Conservation (phyloP, 2,329 filamentous ascomycete species). For the Fusarium denticulatum region DNA sequence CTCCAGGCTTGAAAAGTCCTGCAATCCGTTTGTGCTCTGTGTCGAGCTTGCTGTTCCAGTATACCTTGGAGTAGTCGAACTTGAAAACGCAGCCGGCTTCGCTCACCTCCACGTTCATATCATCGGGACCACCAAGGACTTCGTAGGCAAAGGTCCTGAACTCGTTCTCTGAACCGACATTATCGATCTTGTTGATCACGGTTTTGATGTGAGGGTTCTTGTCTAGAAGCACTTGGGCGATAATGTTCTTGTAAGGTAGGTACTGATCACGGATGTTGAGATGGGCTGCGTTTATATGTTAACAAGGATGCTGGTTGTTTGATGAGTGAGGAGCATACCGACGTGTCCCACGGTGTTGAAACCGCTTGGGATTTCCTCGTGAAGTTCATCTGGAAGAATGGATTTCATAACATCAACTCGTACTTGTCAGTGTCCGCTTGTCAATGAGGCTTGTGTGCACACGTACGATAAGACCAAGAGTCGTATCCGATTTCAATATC, state of each 20-base stretch:
- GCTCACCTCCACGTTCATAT: slow-evolving; percentile 83
- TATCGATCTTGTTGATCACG: slow-evolving; percentile 95
- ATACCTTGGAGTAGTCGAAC: slow-evolving; percentile 96
- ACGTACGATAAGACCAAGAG: slow-evolving; percentile 83
- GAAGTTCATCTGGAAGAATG: slow-evolving; percentile 81
- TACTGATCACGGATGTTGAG: slow-evolving; percentile 88
- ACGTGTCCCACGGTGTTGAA: slow-evolving; percentile 93
- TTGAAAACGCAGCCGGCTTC: slow-evolving; percentile 87
- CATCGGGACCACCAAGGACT: slow-evolving; percentile 81
- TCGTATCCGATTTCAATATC: slow-evolving; percentile 81
- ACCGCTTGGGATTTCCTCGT: slow-evolving; percentile 83
- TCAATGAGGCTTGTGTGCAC: not conserved
- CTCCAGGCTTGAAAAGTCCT: slow-evolving; percentile 78
- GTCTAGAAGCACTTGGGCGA: slow-evolving; percentile 86
- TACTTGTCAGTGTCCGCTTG: slow-evolving; percentile 28
- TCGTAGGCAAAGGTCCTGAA: slow-evolving; percentile 96
- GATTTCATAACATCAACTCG: slow-evolving; percentile 83
- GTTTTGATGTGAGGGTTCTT: slow-evolving; percentile 86
- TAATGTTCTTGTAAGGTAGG: slow-evolving; percentile 84
- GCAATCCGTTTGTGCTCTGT: slow-evolving; percentile 88
- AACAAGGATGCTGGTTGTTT: not conserved
- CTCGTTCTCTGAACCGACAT: slow-evolving; percentile 84
- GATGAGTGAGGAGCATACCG: slow-evolving; percentile 57
- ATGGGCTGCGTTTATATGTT: slow-evolving; percentile 68
- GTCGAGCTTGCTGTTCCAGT: slow-evolving; percentile 95